Evolutionary conservation across 2,329 filamentous ascomycete species (phyloP).

Genomic region (Alternaria triticina): DNA sequence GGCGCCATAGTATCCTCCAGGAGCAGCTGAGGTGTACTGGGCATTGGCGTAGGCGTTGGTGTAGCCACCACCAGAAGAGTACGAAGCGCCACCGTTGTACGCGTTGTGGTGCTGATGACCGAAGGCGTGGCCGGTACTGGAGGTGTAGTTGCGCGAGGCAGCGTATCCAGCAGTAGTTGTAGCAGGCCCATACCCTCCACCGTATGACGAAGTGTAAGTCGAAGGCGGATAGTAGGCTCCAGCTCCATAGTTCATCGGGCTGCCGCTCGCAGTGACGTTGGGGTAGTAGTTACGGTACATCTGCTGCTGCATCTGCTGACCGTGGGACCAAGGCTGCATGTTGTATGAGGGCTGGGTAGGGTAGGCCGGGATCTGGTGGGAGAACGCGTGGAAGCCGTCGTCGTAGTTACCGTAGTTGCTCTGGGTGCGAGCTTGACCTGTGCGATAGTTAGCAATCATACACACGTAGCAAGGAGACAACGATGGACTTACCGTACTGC

Average conservation of each 20-base stretch:
- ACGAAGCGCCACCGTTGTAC: slow-evolving; percentile 7
- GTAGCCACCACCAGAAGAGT: slow-evolving; percentile 9
- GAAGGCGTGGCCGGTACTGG: slow-evolving; percentile 23
- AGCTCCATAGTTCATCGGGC: slow-evolving; percentile 42
- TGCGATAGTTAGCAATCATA: slow-evolving; percentile 14
- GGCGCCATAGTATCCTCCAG: slow-evolving; percentile 8
- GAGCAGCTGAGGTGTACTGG: background rate
- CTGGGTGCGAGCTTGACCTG: slow-evolving; percentile 26
- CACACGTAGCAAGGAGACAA: background rate
- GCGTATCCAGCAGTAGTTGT: slow-evolving; percentile 21
- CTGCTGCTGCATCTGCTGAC: slow-evolving; percentile 29
- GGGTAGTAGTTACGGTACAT: slow-evolving; percentile 30
- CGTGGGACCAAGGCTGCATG: slow-evolving; percentile 35
- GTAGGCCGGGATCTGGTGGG: slow-evolving; percentile 39
- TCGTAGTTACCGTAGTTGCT: slow-evolving; percentile 30
- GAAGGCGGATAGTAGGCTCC: slow-evolving; percentile 39
- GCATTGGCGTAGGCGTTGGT: slow-evolving; percentile 4
- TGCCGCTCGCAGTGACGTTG: slow-evolving; percentile 31
- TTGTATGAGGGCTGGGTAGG: slow-evolving; percentile 29
- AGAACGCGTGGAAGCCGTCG: slow-evolving; percentile 38
- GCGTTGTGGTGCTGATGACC: slow-evolving; percentile 3
- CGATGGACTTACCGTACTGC: slow-evolving; percentile 33
- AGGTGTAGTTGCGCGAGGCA: slow-evolving; percentile 16
- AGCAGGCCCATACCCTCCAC: slow-evolving; percentile 26
- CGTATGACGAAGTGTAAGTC: slow-evolving; percentile 30